phyloP scores from a whole-genome alignment of 257 asterid species.

The Rauvolfia tetraphylla region DNA sequence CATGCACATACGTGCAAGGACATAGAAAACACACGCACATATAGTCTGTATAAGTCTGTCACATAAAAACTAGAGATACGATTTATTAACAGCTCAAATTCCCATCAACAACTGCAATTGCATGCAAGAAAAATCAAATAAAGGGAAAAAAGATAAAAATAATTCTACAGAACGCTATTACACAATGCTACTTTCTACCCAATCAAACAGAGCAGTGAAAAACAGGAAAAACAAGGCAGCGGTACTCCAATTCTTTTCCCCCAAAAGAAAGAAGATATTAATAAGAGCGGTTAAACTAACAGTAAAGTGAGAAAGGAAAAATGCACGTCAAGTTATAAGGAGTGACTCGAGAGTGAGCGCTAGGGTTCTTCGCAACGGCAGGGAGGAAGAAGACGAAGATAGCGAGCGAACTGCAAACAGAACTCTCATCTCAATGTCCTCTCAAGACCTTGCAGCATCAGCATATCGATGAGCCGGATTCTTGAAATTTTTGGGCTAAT shows the following conservation, averaged over 20 bases:
- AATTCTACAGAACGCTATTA: neutral
- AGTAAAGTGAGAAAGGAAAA: neutral
- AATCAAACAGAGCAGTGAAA: neutral
- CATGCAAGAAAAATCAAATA: neutral
- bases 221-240: too few relatives aligned
- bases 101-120: neutral
- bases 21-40: neutral
- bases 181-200: neutral
- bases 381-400: conserved; percentile 5
- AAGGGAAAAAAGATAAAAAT: neutral
- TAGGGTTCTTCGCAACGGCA: conserved; percentile 18
- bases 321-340: neutral
- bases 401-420: neutral
- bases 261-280: neutral
- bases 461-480: neutral
- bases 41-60: neutral
- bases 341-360: conserved; percentile 3
- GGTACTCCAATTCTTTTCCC: neutral
- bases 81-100: neutral
- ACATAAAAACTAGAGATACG: neutral
- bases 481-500: too few relatives aligned
- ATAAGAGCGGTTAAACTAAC: too few relatives aligned
- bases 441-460: neutral
- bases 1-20: neutral
- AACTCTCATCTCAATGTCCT: too few relatives aligned